Evolutionary conservation across 1,284 basidiomycete genomes (phyloP).

Genomic region (Puccinia coronata): DNA sequence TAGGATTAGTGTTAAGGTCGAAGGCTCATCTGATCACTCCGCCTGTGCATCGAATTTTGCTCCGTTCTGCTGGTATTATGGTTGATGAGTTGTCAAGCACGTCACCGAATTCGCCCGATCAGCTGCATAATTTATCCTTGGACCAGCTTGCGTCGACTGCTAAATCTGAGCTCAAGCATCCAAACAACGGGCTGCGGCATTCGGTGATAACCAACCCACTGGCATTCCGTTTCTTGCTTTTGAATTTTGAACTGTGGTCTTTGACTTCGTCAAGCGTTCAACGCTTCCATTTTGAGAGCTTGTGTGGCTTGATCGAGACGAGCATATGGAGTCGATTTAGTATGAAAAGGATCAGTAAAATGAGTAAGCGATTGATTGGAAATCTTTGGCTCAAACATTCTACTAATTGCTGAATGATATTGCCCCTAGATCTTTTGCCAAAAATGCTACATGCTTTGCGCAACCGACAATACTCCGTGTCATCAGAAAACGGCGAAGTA

Average conservation of each 20-base stretch:
- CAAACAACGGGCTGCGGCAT: conserved; percentile 55
- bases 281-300: conserved; percentile 75
- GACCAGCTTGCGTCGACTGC: neutral
- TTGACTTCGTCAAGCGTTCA: conserved; percentile 71
- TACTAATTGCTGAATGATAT: conserved; percentile 3
- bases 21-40: conserved; percentile 77
- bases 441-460: conserved; percentile 79
- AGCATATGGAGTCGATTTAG: conserved; percentile 64
- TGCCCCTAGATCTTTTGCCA: conserved; percentile 67
- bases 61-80: conserved; percentile 42
- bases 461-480: conserved; percentile 63
- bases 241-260: conserved; percentile 90
- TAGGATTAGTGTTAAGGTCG: conserved; percentile 71
- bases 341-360: conserved; percentile 55
- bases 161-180: neutral
- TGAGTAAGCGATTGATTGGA: conserved; percentile 50
- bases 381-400: neutral
- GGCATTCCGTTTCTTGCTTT: conserved; percentile 77
- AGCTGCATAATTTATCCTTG: neutral
- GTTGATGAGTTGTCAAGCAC: conserved; percentile 10
- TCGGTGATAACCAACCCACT: conserved; percentile 79
- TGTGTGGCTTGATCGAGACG: conserved; percentile 69
- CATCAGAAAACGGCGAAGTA: conserved; percentile 53
- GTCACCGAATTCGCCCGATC: neutral
- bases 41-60: conserved; percentile 37